Base-by-base conservation (phyloP, 2,329 filamentous ascomycete species). In the Cylindrodendrum hubeiense region DNA sequence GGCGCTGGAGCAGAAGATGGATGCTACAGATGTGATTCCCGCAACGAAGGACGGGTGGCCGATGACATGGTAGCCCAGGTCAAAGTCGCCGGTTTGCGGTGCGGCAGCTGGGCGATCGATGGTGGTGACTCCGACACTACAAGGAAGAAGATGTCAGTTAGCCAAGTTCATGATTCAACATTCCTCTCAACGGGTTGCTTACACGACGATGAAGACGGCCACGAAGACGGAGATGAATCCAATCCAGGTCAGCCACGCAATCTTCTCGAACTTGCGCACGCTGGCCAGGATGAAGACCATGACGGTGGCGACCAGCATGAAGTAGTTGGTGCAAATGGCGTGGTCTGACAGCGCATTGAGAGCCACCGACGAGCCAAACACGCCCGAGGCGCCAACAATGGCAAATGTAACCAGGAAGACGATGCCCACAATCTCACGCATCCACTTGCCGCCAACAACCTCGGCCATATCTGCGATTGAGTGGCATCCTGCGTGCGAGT, bases 191-290 rank as follows among this genome's bases (percentile, higher is more conserved):
- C 5, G 39, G 30, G 41, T n/a, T n/a, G 76, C 79, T 71, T 74
- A 80, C 69, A 89, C 86, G 50, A 88, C 80, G 58, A 88, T 87
- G 63, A 89, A 84, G 0, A 89, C 84, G 4, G 88, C 87, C 17
- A 83, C 77, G 68, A 87, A 89, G 39, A 91, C 84, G 28, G 84
- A 87, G 5, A 83, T 62, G 70, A 90, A 89, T 1, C 89, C 89
- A 12, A 82, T 83, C 84, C 86, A 91, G 0, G 87, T 89, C 46
- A 90, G 77, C 86, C 87, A 90, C 3, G 85, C 86, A 63, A 91
- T 85, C 69, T 89, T 86, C 55, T 87, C 82, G 69, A 90, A 86
- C 60, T 87, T 90, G 66, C 87, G 84, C 5, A 89, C 81, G 26
- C 82, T 85, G 1, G 87, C 86, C 6, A 83, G 79, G 0, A 81